phyloP scores from a whole-genome alignment of 371 early-diverging fungal genomes.

The Globomyces sp. region DNA sequence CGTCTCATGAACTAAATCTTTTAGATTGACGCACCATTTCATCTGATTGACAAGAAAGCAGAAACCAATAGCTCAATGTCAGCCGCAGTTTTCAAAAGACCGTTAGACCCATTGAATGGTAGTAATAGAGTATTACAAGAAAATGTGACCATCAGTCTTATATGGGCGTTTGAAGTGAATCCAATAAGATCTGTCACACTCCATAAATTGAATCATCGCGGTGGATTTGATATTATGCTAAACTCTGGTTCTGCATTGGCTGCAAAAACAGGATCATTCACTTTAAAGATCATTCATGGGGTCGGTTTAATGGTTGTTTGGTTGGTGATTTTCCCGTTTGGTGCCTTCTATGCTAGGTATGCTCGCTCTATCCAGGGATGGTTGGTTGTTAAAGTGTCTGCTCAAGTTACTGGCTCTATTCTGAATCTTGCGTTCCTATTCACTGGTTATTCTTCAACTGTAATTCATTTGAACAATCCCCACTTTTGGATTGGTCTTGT shows the following conservation, averaged over 20 bases:
- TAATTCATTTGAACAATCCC: constrained; percentile 2
- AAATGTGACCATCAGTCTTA: too few relatives aligned
- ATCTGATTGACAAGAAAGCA: too few relatives aligned
- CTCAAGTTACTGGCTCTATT: constrained; percentile 27
- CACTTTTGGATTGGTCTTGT: constrained; percentile 33
- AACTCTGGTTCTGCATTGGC: constrained; percentile 2
- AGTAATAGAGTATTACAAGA: too few relatives aligned
- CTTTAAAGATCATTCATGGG: constrained; percentile 34
- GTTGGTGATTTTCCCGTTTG: constrained; percentile 35
- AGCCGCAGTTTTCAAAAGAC: too few relatives aligned
- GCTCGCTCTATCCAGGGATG: constrained; percentile 25
- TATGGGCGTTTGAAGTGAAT: too few relatives aligned
- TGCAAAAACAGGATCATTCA: neutral
- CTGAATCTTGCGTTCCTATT: neutral
- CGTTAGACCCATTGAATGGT: too few relatives aligned
- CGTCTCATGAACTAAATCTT: too few relatives aligned
- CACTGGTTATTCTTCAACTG: constrained; percentile 20
- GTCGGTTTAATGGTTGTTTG: constrained; percentile 34
- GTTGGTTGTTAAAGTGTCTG: constrained; percentile 32
- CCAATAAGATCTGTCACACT: neutral
- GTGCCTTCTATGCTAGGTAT: constrained; percentile 38
- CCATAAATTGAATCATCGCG: neutral
- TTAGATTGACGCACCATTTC: too few relatives aligned
- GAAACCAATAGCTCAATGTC: too few relatives aligned
- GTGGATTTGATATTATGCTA: neutral